Evolutionary conservation across 345 rosid genomes (phyloP), one percentile per base, ranked within the genome.

Genomic region (Geranium brycei): DNA sequence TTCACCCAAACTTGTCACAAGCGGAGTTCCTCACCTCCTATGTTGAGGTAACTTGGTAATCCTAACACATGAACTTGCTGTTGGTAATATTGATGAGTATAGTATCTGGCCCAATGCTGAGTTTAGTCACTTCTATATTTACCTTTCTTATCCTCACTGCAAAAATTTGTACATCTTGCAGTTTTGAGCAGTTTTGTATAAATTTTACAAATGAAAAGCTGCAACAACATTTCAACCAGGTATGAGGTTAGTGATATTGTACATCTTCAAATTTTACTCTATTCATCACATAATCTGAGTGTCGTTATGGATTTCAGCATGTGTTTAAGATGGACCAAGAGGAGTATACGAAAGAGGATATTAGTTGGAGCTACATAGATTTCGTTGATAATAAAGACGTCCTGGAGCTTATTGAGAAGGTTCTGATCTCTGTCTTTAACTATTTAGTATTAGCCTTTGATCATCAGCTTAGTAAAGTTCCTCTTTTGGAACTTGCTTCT

Each of bases 141-240:
- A 32, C 32, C 57, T n/a, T 28, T 35, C 19, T 15, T 71, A 64
- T 67, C 47, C 4, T 62, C 28, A 66, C 28, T 57, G 31, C 62
- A 57, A 23, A 57, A 23, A 58, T 51, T 69, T 18, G 58, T 38
- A 59, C 19, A 51, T 4, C 59, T 7, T 70, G 83, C 88, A 89
- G 96, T 75, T 92, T 89, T 77, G 96, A 91, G 71, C 95, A 91
- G 75, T 84, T 91, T 18, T 91, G 98, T 75, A 91, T 91, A 56
- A 92, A 92, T 71, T 85, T 72, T 74, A 89, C 98, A 17, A 92
- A 92, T 65, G 96, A 92, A 71, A 92, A 87, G 83, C 75, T 92
- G 74, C 98, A 92, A 68, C 98, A 92, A 64, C 96, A 92, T 86
- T 92, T 92, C 88, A 92, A 89, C 84, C 95, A 89, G 95, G 98